Evolutionary conservation across 2,329 filamentous ascomycete species (phyloP), one percentile per base, ranked within the genome.

Genomic region (Sporothrix brasiliensis): DNA sequence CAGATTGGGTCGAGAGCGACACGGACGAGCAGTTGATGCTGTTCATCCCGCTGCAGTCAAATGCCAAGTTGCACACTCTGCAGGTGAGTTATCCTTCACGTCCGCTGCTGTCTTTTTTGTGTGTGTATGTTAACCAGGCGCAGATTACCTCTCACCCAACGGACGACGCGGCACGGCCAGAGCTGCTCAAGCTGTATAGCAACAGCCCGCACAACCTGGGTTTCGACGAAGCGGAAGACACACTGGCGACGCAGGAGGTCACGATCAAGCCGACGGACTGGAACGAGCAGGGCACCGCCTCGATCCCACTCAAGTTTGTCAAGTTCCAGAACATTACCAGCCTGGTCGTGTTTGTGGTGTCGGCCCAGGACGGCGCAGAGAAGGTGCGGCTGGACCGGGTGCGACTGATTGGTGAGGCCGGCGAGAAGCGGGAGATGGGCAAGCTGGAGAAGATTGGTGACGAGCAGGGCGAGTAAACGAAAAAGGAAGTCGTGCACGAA

Each of bases 1-100:
- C 47, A 77, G 94, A 99, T 80, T 98, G 92, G 90, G 89, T 98
- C 27, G 92, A 97, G 84, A 97, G 93, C 79, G 94, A 97, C 78
- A 96, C 94, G 49, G 95, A 99, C 78, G 94, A 98, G 82, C 95
- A 99, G 83, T 84, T 99, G 73, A 92, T 98, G 86, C 86, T 99
- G 61, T 98, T 90, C 80, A 85, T 96, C 70, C 94, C 95, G 0
- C 97, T 99, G 82, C 91, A 94, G 79, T 88, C 91, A 44, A 92
- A 89, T 63, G 79, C 97, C 74, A 99, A 98, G 84, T 86, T 98
- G 67, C 94, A 97, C 81, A 94, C 93, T 13, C 81, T 91, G 44
- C 88, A 90, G 83, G 88, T 88, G 81, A 71, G 50, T 53, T 21
- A 4, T 21, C 21, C 7, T 24, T 10, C 3, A 24, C 9, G n/a